Base-by-base conservation (phyloP, 805 yeast species). In the Naumovozyma castellii region DNA sequence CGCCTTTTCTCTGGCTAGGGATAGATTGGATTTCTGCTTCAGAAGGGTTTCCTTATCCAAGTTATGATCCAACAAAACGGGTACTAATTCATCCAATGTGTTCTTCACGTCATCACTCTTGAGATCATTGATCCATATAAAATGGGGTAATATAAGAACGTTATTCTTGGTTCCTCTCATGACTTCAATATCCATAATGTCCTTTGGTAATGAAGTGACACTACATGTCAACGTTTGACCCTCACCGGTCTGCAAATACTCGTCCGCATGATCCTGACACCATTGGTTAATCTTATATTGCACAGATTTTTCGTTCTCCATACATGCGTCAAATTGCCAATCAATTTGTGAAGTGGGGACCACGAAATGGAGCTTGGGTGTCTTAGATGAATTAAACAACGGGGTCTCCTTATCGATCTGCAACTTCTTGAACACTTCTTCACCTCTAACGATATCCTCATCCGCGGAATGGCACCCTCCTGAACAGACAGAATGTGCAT, bases 291-390 rank as follows among this genome's bases (percentile, higher is more conserved):
- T 63, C 9, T 60, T 64, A 29, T 67, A 47, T 30, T 77, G 72
- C 29, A 81, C 64, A 0, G 78, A 66, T 3, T 66, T 61, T 18
- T 53, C 38, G 22, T 70, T 73, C 22, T 58, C 65, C 15, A 18
- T 35, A 6, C 71, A 67, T 2, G 95, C 84, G 53, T 83, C 83
- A 45, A 76, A 90, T 13, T 63, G 66, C 98, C 98, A 90, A 60
- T 90, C 94, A 0, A 73, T 56, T 48, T 78, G 78, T 9, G 92
- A 94, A 0, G 97, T 87, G 2, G 95, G 82, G 0, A 88, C 78
- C 27, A 90, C 62, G 17, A 86, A 65, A 49, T 88, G 97, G 18
- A 81, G 54, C 2, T 78, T 80, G 34, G 76, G 77, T 1, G 83
- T 78, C 45, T 71, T 72, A 0, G 94, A 78, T 4, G 88, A 69